phyloP scores from a whole-genome alignment of 164 flowering plant genomes.

The Tinospora cordifolia region DNA sequence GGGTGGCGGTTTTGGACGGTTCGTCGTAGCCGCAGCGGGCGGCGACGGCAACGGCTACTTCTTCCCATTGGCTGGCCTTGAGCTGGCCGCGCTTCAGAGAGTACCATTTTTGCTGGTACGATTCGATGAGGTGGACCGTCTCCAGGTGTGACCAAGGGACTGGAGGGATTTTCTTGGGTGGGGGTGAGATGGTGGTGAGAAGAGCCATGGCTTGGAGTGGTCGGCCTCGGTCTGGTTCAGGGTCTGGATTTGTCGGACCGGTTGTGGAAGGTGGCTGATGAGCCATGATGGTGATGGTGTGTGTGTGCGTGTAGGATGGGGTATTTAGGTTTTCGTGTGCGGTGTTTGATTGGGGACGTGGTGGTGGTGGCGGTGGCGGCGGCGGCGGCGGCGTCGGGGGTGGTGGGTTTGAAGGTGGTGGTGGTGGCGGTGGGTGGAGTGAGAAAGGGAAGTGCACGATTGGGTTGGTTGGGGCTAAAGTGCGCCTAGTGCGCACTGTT shows the following conservation, averaged over 20 bases:
- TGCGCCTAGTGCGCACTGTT: constrained; percentile 5
- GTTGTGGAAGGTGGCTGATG: neutral
- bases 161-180: constrained; percentile 37
- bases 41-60: constrained; percentile 63
- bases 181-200: neutral
- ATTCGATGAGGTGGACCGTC: constrained; percentile 58
- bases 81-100: constrained; percentile 66
- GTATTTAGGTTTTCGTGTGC: neutral
- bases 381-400: neutral
- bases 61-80: constrained; percentile 79
- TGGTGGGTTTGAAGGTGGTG: neutral
- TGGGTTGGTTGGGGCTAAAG: neutral
- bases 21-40: constrained; percentile 54
- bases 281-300: neutral
- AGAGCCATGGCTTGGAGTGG: neutral
- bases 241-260: neutral
- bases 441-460: constrained; percentile 3
- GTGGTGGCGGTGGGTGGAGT: constrained; percentile 2
- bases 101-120: constrained; percentile 83
- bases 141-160: constrained; percentile 72
- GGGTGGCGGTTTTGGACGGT: constrained; percentile 59
- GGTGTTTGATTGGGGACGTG: constrained; percentile 4
- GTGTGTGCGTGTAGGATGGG: neutral
- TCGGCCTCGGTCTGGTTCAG: neutral
- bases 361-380: constrained; percentile 9